Evolutionary conservation across 495 filamentous ascomycete species (phyloP), one percentile per base, ranked within the genome.

Genomic region (Lophiostoma macrostomum): DNA sequence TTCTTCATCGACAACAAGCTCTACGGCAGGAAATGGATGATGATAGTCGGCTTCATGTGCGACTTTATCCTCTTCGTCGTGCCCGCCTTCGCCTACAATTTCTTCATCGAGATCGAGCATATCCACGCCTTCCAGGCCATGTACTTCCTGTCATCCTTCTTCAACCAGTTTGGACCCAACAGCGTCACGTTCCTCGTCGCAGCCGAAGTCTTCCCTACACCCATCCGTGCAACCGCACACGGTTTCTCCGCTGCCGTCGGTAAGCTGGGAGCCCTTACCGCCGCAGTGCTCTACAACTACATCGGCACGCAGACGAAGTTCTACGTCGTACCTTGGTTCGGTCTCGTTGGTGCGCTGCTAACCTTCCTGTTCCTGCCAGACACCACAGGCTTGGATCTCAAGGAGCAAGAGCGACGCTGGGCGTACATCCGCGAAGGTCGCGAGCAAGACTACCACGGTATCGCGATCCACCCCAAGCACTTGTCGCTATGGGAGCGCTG

Each of bases 111-210:
- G 11, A 72, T 75, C 0, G 71, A 71, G 13, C 77, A 86, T 61
- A 83, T 94, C 73, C 77, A 84, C 53, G 71, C 74, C 0, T 96
- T 96, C 84, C 88, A 93, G 70, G 80, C 89, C 54, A 93, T 96
- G 86, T 86, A 95, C 76, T 96, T 91, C 75, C 68, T 93, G 39
- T 87, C 85, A 37, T 88, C 85, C 31, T 95, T 96, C 76, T 96
- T 96, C 82, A 94, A 93, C 76, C 90, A 96, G 69, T 95, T 96
- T 63, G 89, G 90, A 6, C 89, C 90, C 69, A 96, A 95, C 77
- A 81, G 80, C 46, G 87, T 94, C 48, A 91, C 88, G 42, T 95
- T 96, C 84, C 76, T 95, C 50, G 87, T 91, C 18, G 90, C 90
- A 23, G 90, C 88, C 23, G 90, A 96, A 67, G 87, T 91, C 10